Evolutionary conservation across 306 rosid species (phyloP).

Genomic region (Cucurbita pepo): DNA sequence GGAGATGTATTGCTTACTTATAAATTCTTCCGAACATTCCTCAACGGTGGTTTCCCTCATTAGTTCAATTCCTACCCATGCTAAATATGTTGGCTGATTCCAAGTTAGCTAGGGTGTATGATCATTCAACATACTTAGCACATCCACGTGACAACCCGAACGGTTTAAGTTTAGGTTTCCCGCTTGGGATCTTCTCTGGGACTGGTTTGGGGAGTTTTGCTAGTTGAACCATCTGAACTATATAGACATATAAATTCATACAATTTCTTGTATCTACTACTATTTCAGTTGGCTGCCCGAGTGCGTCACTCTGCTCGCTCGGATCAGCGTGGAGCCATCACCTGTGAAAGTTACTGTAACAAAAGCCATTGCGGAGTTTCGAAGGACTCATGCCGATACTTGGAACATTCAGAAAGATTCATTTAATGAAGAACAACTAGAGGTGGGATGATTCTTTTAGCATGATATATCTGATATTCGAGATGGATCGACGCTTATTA

Average conservation of each 20-base stretch:
- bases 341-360: constrained; percentile 92
- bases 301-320: constrained; percentile 83
- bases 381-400: constrained; percentile 96
- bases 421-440: constrained; percentile 90
- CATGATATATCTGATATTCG: not conserved
- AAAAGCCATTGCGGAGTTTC: constrained; percentile 94
- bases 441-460: constrained; percentile 21
- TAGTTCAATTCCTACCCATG: not conserved
- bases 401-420: constrained; percentile 92
- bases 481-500: not conserved
- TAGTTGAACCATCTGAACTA: not conserved
- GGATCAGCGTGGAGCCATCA: constrained; percentile 76
- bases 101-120: not conserved
- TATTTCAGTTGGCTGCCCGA: constrained; percentile 82
- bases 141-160: not conserved
- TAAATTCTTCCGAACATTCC: too few relatives aligned
- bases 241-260: not conserved
- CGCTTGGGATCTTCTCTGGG: not conserved
- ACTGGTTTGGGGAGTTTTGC: not conserved
- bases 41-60: not conserved
- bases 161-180: not conserved
- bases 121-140: not conserved
- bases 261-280: not conserved
- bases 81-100: not conserved
- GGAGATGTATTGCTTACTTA: too few relatives aligned